Evolutionary conservation across 345 rosid species (phyloP).

Genomic region (Anacardium occidentale): DNA sequence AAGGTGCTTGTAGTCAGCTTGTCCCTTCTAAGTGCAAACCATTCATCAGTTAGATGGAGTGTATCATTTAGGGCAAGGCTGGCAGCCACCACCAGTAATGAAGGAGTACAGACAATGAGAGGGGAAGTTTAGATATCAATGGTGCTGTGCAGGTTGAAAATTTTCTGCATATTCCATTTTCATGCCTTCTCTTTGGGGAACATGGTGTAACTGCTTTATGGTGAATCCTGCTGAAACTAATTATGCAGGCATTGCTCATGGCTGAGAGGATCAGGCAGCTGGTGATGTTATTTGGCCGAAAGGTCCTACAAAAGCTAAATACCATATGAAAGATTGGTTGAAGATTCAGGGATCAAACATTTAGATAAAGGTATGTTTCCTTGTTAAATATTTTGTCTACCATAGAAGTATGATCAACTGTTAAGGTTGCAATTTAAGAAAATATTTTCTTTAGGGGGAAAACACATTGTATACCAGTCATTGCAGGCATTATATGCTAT

Average conservation of each 20-base stretch:
- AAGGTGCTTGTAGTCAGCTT: slow-evolving; percentile 90
- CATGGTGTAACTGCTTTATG: slow-evolving; percentile 17
- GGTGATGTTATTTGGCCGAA: slow-evolving; percentile 27
- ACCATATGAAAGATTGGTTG: slow-evolving; percentile 20
- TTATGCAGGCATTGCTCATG: slow-evolving; percentile 40
- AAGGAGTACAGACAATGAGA: slow-evolving; percentile 34
- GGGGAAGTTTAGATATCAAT: slow-evolving; percentile 27
- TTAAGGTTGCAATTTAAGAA: not conserved
- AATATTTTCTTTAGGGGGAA: not conserved
- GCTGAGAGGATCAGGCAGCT: slow-evolving; percentile 32
- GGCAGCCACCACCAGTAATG: slow-evolving; percentile 44
- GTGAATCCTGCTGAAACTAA: slow-evolving; percentile 31
- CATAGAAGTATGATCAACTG: not conserved
- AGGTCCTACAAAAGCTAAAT: slow-evolving; percentile 27
- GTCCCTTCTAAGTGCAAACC: slow-evolving; percentile 83
- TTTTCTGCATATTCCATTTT: slow-evolving; percentile 23
- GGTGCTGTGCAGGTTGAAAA: slow-evolving; percentile 34
- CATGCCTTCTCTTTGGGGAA: slow-evolving; percentile 24
- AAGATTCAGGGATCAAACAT: slow-evolving; percentile 4
- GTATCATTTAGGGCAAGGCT: slow-evolving; percentile 45
- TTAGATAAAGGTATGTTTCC: not conserved
- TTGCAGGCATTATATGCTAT: not conserved
- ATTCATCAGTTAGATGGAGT: slow-evolving; percentile 87
- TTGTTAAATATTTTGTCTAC: not conserved
- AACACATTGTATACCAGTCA: not conserved